Percentiles rank a stretch among this genome's conserved stretches.
phyloP scores from a whole-genome alignment of 1,284 basidiomycete species.

The Caloboletus inedulis region DNA sequence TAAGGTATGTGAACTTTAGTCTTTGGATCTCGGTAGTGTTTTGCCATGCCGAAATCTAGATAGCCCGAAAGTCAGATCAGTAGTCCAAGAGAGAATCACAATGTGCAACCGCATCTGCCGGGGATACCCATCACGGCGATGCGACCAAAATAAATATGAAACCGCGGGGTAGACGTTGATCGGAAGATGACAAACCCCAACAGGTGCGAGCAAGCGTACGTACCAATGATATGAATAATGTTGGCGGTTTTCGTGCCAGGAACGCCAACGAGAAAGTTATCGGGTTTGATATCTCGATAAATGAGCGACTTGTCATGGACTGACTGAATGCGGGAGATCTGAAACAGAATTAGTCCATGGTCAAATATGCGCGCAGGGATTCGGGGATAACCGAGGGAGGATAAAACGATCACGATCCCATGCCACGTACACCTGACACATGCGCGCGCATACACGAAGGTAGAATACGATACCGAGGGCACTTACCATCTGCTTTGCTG shows the following conservation, averaged over 20 bases:
- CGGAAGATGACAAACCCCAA: background rate
- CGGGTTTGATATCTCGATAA: slow-evolving; percentile 98
- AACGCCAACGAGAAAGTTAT: slow-evolving; percentile 97
- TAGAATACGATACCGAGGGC: background rate
- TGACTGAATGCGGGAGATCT: slow-evolving; percentile 96
- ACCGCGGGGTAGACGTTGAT: background rate
- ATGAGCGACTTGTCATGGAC: slow-evolving; percentile 99
- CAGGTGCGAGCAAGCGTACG: slow-evolving; percentile 25
- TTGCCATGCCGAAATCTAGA: slow-evolving; percentile 95
- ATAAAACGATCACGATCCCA: background rate
- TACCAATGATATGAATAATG: slow-evolving; percentile 87
- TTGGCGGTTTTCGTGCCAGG: slow-evolving; percentile 92
- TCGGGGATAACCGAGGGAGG: background rate
- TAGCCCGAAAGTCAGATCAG: slow-evolving; percentile 7
- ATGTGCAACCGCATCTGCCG: slow-evolving; percentile 2
- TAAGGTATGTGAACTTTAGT: slow-evolving; percentile 98
- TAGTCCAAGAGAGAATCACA: slow-evolving; percentile 9
- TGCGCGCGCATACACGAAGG: slow-evolving; percentile 4
- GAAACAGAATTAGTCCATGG: slow-evolving; percentile 14
- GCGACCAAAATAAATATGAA: slow-evolving; percentile 4
- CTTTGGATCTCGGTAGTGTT: slow-evolving; percentile 98
- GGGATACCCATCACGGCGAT: background rate
- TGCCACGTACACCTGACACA: background rate
- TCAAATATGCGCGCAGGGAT: background rate
- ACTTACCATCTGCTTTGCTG: slow-evolving; percentile 95